Conservation (phyloP, 306 rosid species). For the Rosa chinensis region DNA sequence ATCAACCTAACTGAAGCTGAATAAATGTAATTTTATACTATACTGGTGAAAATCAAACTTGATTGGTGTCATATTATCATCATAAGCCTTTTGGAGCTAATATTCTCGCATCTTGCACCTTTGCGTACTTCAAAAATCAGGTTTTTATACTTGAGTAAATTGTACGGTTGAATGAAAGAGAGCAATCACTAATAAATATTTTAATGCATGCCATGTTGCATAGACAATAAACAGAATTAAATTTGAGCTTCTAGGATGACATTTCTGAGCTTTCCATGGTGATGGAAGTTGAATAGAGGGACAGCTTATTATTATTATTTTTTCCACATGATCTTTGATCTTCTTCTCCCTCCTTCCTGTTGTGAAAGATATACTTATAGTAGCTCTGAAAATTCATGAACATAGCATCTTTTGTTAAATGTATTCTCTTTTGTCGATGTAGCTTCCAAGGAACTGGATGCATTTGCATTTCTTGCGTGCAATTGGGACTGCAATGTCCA, state of each 20-base stretch:
- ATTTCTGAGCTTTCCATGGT: not conserved
- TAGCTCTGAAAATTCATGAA: not conserved
- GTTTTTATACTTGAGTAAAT: not conserved
- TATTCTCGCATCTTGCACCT: not conserved
- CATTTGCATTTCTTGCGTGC: conserved; percentile 98
- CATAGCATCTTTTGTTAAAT: not conserved
- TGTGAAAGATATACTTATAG: not conserved
- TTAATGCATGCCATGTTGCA: not conserved
- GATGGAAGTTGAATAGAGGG: not conserved
- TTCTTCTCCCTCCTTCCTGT: not conserved
- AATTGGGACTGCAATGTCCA: conserved; percentile 98
- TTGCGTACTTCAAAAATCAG: not conserved
- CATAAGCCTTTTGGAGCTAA: not conserved
- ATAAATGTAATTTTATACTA: conserved; percentile 9
- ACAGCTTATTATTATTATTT: not conserved
- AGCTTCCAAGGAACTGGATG: conserved; percentile 99
- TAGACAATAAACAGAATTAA: conserved; percentile 3
- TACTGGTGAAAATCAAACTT: conserved; percentile 11
- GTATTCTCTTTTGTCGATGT: conserved; percentile 26
- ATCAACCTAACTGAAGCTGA: not conserved
- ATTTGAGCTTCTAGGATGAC: conserved; percentile 4
- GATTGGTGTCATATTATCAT: not conserved
- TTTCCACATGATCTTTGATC: not conserved
- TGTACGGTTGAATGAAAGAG: not conserved
- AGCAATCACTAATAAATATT: not conserved